Evolutionary conservation across 257 asterid species (phyloP), one percentile per base, ranked within the genome.

Genomic region (Solanum peruvianum): DNA sequence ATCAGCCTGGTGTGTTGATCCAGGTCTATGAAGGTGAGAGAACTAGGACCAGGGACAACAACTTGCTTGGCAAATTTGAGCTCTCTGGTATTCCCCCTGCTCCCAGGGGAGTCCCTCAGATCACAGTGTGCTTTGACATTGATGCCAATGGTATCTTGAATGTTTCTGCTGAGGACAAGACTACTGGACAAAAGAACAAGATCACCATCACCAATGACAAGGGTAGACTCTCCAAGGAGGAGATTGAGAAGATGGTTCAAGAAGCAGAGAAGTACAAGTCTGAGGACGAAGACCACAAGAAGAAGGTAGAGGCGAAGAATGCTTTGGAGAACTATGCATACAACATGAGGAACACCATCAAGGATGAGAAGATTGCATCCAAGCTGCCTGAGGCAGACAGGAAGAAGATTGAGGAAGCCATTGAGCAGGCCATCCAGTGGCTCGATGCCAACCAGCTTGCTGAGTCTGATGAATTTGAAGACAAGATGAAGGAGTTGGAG

Each of bases 141-240:
- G 98, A 95, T 66, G 98, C 98, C 87, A 94, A 94, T 42, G 98
- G 98, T 77, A 95, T 95, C 31, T 82, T 95, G 42, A 95, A 95
- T 4, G 98, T 94, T 35, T 95, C 98, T 60, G 98, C 98, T 3
- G 97, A 95, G 92, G 98, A 95, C 92, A 95, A 95, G 91, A 95
- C 98, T 0, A 95, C 98, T 1, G 98, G 97, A 2, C 98, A 95
- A 92, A 95, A 95, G 96, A 95, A 95, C 95, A 95, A 95, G 93
- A 94, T 95, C 86, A 95, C 97, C 49, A 95, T 95, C 86, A 95
- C 98, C 72, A 95, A 95, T 1, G 98, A 95, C 91, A 95, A 95
- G 93, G 98, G 98, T 1, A 86, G 97, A 7, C 91, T 95, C 1
- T 95, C 98, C 8, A 95, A 95, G 96, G 98, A 95, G 1, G 97